Conservation (phyloP, 768 basidiomycete genomes). For the Leccinum disarticulatum region DNA sequence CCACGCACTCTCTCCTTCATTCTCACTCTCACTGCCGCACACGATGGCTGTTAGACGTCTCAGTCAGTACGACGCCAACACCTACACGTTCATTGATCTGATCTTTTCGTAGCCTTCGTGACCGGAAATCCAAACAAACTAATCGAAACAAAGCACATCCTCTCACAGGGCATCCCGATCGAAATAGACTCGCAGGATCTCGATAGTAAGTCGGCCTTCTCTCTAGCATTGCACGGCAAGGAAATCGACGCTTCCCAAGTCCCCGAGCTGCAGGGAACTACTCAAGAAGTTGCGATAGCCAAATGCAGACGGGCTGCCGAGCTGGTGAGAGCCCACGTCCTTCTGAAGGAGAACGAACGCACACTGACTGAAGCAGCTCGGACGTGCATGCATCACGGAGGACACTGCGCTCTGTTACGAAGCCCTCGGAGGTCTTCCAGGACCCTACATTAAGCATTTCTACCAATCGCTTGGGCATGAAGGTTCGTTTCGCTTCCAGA, state of each 20-base stretch:
- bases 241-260: conserved; percentile 46
- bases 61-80: conserved; percentile 20
- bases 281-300: conserved; percentile 82
- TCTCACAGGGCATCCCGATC: conserved; percentile 64
- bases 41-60: conserved; percentile 22
- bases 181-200: conserved; percentile 76
- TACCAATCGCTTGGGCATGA: conserved; percentile 80
- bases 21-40: not conserved
- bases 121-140: conserved; percentile 95
- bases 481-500: conserved; percentile 42
- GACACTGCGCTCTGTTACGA: conserved; percentile 94
- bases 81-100: conserved; percentile 9
- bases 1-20: not conserved
- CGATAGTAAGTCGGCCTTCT: conserved; percentile 59
- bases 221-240: not conserved
- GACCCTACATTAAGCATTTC: conserved; percentile 97
- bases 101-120: conserved; percentile 70
- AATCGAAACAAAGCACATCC: conserved; percentile 81
- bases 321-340: conserved; percentile 44
- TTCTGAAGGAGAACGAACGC: not conserved
- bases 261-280: conserved; percentile 92
- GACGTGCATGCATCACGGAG: conserved; percentile 72
- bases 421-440: conserved; percentile 90
- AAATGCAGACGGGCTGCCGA: conserved; percentile 89
- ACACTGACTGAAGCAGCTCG: conserved; percentile 34